A percentile compares a stretch with the other conserved stretches of the same genome.
Evolutionary conservation across 2,329 filamentous ascomycete genomes (phyloP).

Genomic region (Gliomastix tumulicola): DNA sequence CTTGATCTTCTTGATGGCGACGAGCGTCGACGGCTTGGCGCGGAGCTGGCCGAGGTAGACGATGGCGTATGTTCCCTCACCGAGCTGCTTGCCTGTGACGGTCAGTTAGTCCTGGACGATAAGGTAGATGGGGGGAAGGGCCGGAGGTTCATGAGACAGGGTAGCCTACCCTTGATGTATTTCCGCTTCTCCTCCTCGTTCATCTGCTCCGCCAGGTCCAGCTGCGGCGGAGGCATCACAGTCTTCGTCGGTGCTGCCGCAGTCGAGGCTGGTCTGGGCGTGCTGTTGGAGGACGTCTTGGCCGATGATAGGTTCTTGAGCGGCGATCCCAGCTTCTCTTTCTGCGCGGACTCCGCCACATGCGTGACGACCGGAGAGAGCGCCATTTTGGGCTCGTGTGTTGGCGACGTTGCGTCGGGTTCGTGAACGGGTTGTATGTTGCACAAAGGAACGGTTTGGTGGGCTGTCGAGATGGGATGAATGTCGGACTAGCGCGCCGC

Average conservation of each 20-base stretch:
- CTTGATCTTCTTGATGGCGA: conserved; percentile 94
- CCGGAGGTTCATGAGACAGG: no score
- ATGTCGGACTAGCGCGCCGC: no score
- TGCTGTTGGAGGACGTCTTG: conserved; percentile 33
- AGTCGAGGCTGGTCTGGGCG: conserved; percentile 28
- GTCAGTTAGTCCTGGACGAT: neutral
- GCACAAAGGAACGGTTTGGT: no score
- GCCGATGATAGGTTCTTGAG: conserved; percentile 32
- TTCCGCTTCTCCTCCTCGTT: conserved; percentile 78
- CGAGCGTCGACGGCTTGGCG: conserved; percentile 61
- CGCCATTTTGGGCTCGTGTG: no score
- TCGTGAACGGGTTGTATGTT: no score
- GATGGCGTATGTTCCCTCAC: conserved; percentile 94
- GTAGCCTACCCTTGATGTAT: conserved; percentile 72
- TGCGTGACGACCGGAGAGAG: conserved; percentile 37
- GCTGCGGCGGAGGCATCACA: conserved; percentile 21
- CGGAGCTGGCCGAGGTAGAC: conserved; percentile 85
- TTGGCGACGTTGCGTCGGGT: no score
- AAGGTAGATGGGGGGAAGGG: neutral
- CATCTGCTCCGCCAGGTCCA: conserved; percentile 69
- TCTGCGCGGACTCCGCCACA: conserved; percentile 25
- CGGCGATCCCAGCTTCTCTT: no score
- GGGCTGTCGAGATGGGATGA: no score
- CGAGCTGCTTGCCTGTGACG: conserved; percentile 71
- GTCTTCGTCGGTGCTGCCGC: conserved; percentile 17